Percentiles rank a stretch among this genome's conserved stretches.
Conservation (phyloP, 441 rosid species). For the Breynia disticha region DNA sequence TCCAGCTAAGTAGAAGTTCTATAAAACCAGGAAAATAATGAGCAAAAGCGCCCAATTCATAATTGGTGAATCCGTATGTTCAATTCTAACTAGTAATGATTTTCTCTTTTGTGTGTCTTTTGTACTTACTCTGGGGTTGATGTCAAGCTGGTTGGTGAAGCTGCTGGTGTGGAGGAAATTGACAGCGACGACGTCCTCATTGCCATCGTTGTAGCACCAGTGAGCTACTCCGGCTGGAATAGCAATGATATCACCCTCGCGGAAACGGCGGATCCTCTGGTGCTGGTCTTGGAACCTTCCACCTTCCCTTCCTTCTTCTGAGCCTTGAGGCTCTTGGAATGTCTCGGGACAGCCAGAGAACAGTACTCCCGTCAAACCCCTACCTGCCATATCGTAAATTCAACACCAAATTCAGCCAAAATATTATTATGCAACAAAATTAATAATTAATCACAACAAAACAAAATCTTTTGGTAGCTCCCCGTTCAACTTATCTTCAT, state of each 20-base stretch:
- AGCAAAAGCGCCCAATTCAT: no score
- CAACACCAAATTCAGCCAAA: not conserved
- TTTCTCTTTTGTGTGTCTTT: not conserved
- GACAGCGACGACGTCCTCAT: conserved; percentile 37
- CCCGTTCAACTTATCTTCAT: no score
- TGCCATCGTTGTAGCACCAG: conserved; percentile 68
- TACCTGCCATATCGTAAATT: conserved; percentile 25
- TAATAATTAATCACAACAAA: not conserved
- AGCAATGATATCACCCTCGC: conserved; percentile 51
- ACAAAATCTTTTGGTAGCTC: not conserved
- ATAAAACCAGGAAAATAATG: no score
- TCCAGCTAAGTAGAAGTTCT: conserved; percentile 56
- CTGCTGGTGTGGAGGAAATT: conserved; percentile 39
- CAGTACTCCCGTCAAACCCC: conserved; percentile 34
- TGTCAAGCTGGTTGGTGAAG: conserved; percentile 63
- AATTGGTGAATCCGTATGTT: not conserved
- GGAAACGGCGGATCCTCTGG: conserved; percentile 52
- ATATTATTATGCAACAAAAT: no score
- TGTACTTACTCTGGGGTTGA: conserved; percentile 43
- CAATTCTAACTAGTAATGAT: no score
- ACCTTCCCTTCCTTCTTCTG: conserved; percentile 15
- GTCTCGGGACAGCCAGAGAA: conserved; percentile 73
- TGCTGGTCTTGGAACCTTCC: conserved; percentile 46
- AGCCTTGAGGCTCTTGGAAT: conserved; percentile 48
- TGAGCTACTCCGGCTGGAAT: conserved; percentile 53